Conservation (phyloP, 495 filamentous ascomycete species). For the Penicillium maclennaniae region DNA sequence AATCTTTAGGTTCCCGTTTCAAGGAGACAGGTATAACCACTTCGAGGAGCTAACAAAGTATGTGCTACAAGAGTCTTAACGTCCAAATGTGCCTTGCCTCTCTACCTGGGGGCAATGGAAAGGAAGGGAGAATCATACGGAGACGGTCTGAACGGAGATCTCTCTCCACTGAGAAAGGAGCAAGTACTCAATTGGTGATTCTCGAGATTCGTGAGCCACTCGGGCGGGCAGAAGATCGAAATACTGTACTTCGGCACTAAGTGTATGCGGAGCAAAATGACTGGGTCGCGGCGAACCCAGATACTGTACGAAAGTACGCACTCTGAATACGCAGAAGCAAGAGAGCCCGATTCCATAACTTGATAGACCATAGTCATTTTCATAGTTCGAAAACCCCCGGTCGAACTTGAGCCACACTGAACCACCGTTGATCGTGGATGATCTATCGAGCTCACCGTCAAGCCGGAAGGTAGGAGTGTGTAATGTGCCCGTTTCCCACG, state of each 20-base stretch:
- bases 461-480: not conserved
- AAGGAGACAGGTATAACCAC: not conserved
- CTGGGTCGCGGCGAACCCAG: conserved; percentile 27
- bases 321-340: not conserved
- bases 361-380: not conserved
- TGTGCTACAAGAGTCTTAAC: not conserved
- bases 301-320: not conserved
- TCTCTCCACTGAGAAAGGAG: conserved; percentile 12
- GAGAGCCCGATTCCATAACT: not conserved
- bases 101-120: too few relatives aligned
- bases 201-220: conserved; percentile 12
- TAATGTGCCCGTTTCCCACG: conserved; percentile 23
- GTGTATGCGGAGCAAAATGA: conserved; percentile 26
- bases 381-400: not conserved
- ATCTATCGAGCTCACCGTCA: conserved; percentile 1
- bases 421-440: not conserved
- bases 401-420: not conserved
- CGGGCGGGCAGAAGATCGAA: conserved; percentile 6
- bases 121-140: not conserved
- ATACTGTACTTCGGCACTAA: conserved; percentile 2
- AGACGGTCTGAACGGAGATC: conserved; percentile 9
- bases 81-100: not conserved
- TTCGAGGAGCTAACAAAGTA: not conserved
- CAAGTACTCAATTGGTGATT: conserved; percentile 18
- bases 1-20: conserved; percentile 12